phyloP scores from a whole-genome alignment of 108 stramenopile species.

The Nitzschia sp. region DNA sequence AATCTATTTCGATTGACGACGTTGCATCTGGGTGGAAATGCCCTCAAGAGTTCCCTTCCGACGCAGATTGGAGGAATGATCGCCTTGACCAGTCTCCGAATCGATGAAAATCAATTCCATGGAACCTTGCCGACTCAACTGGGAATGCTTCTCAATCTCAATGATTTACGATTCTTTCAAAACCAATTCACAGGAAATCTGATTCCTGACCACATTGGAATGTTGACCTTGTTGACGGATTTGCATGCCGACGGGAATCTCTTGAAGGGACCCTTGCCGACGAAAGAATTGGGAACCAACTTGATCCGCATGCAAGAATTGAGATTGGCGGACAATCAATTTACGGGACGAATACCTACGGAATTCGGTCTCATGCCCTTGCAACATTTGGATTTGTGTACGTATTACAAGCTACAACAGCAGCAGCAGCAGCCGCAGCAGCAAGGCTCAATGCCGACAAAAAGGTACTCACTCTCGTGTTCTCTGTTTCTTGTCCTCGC shows the following conservation, averaged over 20 bases:
- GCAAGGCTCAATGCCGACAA: not conserved
- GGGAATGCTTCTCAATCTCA: not conserved
- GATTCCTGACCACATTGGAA: slow-evolving; percentile 17
- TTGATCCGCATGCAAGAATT: slow-evolving; percentile 37
- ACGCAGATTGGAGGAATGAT: not conserved
- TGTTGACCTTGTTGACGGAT: not conserved
- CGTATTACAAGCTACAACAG: no score
- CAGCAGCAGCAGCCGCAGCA: no score
- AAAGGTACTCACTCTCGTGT: not conserved
- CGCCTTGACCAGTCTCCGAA: not conserved
- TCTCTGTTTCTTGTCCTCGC: not conserved
- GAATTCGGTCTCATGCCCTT: slow-evolving; percentile 32
- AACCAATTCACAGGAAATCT: slow-evolving; percentile 43
- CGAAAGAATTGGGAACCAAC: not conserved
- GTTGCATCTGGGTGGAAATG: not conserved
- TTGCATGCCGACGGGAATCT: slow-evolving; percentile 5
- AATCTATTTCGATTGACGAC: not conserved
- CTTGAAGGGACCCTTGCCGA: slow-evolving; percentile 46
- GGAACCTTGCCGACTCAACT: not conserved
- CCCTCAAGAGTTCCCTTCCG: not conserved
- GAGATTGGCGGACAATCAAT: slow-evolving; percentile 29
- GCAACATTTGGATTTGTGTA: slow-evolving; percentile 1
- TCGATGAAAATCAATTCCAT: not conserved
- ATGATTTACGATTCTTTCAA: not conserved
- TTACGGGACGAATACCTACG: slow-evolving; percentile 43